These are phyloP conservation scores for Protomyces pachydermus DNA, from an alignment of 1,139 yeast genomes.

Conservation along the genomic window DNA sequence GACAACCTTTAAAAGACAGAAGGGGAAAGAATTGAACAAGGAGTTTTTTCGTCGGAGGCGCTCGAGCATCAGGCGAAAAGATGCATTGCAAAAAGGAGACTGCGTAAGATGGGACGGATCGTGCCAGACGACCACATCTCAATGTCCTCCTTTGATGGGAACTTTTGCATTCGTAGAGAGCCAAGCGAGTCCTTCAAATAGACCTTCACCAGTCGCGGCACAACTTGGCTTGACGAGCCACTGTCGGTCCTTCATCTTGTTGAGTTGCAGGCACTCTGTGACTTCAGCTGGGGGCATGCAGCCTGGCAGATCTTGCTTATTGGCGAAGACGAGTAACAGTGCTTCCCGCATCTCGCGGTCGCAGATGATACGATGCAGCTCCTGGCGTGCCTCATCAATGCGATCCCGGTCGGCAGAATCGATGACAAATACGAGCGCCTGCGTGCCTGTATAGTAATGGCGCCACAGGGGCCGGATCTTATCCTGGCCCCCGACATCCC, in stretches of 20 bases:
- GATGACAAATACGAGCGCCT: constrained; percentile 87
- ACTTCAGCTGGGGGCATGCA: constrained; percentile 85
- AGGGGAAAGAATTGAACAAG: neutral
- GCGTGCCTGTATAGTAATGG: constrained; percentile 89
- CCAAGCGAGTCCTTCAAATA: constrained; percentile 65
- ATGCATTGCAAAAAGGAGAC: no score
- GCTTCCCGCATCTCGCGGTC: constrained; percentile 80
- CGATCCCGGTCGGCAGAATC: constrained; percentile 72
- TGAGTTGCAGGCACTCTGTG: constrained; percentile 77
- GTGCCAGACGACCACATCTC: neutral
- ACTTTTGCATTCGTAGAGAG: constrained; percentile 16
- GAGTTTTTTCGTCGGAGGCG: neutral
- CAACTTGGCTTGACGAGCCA: constrained; percentile 88
- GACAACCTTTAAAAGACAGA: neutral
- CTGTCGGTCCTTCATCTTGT: constrained; percentile 78
- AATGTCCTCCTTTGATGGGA: constrained; percentile 13
- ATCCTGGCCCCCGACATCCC: constrained; percentile 98
- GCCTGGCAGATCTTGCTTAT: constrained; percentile 83
- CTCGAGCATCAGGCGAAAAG: no score
- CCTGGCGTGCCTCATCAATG: constrained; percentile 72
- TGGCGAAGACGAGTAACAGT: constrained; percentile 75
- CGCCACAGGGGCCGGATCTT: constrained; percentile 89
- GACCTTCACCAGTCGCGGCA: constrained; percentile 88
- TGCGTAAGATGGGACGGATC: neutral
- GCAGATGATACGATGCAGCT: constrained; percentile 66